phyloP scores from a whole-genome alignment of 768 basidiomycete genomes.

The Tricholoma sp. region DNA sequence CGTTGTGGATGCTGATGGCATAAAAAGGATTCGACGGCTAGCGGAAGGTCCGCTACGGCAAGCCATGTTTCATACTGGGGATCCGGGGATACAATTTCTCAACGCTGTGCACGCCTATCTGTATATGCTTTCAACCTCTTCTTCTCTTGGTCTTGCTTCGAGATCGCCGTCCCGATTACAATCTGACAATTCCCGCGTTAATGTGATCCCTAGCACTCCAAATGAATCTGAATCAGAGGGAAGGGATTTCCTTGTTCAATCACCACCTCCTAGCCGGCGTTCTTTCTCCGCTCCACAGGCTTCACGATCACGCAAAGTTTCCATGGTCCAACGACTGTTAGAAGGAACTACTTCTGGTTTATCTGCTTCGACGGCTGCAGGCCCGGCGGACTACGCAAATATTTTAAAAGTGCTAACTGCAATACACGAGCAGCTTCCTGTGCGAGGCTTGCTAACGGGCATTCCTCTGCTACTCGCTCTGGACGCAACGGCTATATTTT shows the following conservation, averaged over 20 bases:
- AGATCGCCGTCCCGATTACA: conserved; percentile 33
- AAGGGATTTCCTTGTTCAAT: conserved; percentile 25
- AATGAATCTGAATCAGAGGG: conserved; percentile 20
- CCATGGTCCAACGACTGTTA: conserved; percentile 47
- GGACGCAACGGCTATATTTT: conserved; percentile 43
- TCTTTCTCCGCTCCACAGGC: conserved; percentile 39
- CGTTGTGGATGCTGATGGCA: conserved; percentile 37
- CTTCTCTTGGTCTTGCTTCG: conserved; percentile 48
- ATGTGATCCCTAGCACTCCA: conserved; percentile 26
- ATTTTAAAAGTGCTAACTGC: conserved; percentile 63
- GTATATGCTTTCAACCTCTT: conserved; percentile 73
- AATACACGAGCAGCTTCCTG: conserved; percentile 68
- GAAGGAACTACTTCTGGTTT: conserved; percentile 41
- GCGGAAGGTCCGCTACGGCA: conserved; percentile 48
- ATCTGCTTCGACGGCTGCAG: conserved; percentile 47
- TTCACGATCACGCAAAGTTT: conserved; percentile 53
- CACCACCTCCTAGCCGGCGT: conserved; percentile 34
- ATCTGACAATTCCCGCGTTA: conserved; percentile 22
- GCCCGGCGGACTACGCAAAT: conserved; percentile 69
- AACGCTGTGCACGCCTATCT: conserved; percentile 77
- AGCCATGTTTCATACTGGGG: conserved; percentile 47
- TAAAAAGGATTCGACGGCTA: conserved; percentile 39
- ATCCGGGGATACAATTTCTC: conserved; percentile 64
- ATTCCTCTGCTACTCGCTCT: conserved; percentile 85
- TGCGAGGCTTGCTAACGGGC: conserved; percentile 69